Evolutionary conservation across 1,284 basidiomycete genomes (phyloP).

Genomic region (Ceratobasidium sp.): DNA sequence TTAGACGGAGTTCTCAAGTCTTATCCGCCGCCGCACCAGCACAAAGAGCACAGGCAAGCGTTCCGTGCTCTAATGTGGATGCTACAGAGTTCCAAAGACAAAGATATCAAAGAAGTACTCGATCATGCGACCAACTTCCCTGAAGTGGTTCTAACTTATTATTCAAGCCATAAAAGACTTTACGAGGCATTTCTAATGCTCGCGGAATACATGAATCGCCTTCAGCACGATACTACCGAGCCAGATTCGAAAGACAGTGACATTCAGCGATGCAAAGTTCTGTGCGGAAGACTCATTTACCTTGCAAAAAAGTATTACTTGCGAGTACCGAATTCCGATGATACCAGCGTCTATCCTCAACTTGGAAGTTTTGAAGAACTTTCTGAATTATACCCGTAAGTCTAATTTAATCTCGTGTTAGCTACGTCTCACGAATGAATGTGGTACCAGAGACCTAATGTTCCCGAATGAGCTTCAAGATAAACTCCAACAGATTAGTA

Average conservation of each 20-base stretch:
- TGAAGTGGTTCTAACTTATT: background rate
- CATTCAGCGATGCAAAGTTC: no score
- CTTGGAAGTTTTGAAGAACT: background rate
- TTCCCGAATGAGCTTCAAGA: background rate
- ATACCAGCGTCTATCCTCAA: background rate
- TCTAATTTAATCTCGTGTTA: no score
- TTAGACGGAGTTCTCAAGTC: background rate
- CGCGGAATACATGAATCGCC: background rate
- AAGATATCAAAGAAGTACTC: conserved; percentile 2
- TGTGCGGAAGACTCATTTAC: background rate
- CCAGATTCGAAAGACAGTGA: conserved; percentile 1
- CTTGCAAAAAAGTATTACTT: background rate
- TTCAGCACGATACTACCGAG: conserved; percentile 1
- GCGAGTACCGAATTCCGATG: background rate
- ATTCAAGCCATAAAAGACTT: background rate
- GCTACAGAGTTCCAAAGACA: background rate
- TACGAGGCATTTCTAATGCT: background rate
- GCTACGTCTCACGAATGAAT: no score
- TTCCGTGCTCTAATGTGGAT: conserved; percentile 6
- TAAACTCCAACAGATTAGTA: background rate
- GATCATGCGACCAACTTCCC: background rate
- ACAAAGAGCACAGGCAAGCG: no score
- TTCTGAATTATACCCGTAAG: background rate
- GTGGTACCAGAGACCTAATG: no score
- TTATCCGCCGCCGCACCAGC: no score